Evolutionary conservation across 805 yeast genomes (phyloP).

Genomic region (Ogataea neopini): DNA sequence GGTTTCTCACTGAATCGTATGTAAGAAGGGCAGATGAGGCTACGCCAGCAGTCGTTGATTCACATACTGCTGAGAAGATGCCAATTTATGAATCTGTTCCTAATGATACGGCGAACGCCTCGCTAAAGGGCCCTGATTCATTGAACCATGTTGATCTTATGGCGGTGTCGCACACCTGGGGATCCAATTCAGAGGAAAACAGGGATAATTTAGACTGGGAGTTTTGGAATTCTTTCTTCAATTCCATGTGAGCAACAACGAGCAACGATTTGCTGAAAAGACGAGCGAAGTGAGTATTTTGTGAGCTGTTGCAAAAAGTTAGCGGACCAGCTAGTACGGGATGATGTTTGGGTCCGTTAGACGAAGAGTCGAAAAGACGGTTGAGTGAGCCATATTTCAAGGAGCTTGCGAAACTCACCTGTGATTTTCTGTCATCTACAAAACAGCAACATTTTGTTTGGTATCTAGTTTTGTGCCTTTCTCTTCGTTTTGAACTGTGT

Average conservation of each 20-base stretch:
- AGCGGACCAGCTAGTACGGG: too few species aligned
- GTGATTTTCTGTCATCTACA: too few species aligned
- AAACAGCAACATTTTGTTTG: too few species aligned
- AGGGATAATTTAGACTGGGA: conserved; percentile 14
- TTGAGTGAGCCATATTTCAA: too few species aligned
- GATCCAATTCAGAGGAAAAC: conserved; percentile 2
- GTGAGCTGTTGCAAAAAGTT: too few species aligned
- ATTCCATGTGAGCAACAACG: not conserved
- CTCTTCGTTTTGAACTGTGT: too few species aligned
- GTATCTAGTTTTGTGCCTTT: too few species aligned
- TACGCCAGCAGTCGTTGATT: not conserved
- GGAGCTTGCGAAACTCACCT: too few species aligned
- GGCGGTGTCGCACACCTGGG: conserved; percentile 12
- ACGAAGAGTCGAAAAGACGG: too few species aligned
- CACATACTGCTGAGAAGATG: not conserved
- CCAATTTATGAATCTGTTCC: not conserved
- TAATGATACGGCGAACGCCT: not conserved
- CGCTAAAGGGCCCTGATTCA: not conserved
- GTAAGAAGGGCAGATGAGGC: conserved; percentile 9
- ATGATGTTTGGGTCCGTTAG: too few species aligned
- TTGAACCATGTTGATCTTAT: not conserved
- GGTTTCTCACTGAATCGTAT: conserved; percentile 13
- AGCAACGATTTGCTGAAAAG: too few species aligned
- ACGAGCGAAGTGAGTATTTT: too few species aligned
- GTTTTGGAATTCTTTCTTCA: conserved; percentile 5